Percentiles rank a stretch among this genome's conserved stretches.
These are phyloP conservation scores for Solanum rostratum DNA, from an alignment of 257 asterid species.

Conservation along the genomic window DNA sequence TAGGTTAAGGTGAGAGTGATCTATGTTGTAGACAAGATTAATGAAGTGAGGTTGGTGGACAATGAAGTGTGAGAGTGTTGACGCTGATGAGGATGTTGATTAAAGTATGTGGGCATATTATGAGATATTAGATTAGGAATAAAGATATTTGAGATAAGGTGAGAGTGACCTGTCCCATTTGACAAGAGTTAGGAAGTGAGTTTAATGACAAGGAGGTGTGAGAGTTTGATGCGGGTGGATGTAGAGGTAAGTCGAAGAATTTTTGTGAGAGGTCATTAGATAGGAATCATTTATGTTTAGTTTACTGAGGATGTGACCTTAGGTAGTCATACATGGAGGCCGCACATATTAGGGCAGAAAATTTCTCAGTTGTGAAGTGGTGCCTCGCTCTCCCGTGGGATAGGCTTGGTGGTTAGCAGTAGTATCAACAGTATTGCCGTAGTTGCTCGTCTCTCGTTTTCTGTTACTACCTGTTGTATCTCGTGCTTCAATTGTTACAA, in stretches of 20 bases:
- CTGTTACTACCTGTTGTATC: neutral
- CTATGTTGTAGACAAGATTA: too few species aligned
- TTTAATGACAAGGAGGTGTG: neutral
- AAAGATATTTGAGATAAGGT: neutral
- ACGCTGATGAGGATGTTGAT: neutral
- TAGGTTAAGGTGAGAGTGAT: too few species aligned
- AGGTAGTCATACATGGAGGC: neutral
- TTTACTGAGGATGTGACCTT: neutral
- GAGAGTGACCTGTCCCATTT: neutral
- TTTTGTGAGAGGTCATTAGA: neutral
- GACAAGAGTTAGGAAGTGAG: neutral
- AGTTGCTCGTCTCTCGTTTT: neutral
- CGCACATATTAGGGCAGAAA: neutral
- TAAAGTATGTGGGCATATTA: neutral
- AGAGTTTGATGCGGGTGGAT: neutral
- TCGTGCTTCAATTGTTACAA: neutral
- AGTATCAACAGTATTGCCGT: neutral
- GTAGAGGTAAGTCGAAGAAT: neutral
- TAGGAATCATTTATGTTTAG: neutral
- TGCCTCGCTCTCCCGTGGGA: neutral
- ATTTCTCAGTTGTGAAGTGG: neutral
- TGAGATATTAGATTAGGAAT: neutral
- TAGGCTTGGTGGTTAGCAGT: neutral
- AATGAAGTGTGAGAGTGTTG: too few species aligned
- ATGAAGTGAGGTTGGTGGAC: too few species aligned